These are phyloP conservation scores for Sugiyamaella paludigena DNA, from an alignment of 1,139 yeast genomes.

Conservation along the genomic window DNA sequence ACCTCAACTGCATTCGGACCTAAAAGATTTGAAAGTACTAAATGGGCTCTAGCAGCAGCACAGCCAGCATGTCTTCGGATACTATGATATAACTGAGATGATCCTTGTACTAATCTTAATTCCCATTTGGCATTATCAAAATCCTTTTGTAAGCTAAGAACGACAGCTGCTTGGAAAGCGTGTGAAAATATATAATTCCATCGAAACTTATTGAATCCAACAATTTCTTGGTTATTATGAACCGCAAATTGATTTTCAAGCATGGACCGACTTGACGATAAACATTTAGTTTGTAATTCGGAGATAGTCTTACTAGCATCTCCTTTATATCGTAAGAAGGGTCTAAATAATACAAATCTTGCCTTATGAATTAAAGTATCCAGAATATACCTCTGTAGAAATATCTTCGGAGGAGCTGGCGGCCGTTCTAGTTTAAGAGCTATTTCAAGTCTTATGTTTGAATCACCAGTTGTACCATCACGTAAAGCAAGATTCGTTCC, in stretches of 20 bases:
- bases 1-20: constrained; percentile 12
- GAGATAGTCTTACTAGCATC: constrained; percentile 4
- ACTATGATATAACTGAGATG: constrained; percentile 15
- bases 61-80: constrained; percentile 20
- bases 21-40: constrained; percentile 16
- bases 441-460: constrained; percentile 15
- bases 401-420: constrained; percentile 11
- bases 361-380: constrained; percentile 20
- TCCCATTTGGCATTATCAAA: constrained; percentile 9
- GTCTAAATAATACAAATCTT: constrained; percentile 16
- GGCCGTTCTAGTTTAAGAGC: constrained; percentile 16
- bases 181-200: constrained; percentile 21
- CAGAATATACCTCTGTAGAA: constrained; percentile 18
- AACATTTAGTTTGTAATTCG: constrained; percentile 13
- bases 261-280: constrained; percentile 16
- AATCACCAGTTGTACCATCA: constrained; percentile 11
- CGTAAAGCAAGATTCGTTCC: constrained; percentile 7
- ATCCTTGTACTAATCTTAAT: constrained; percentile 13
- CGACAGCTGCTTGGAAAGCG: constrained; percentile 21
- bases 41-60: constrained; percentile 20
- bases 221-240: constrained; percentile 13
- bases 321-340: constrained; percentile 14
- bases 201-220: constrained; percentile 16
- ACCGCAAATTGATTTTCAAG: constrained; percentile 21
- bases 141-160: constrained; percentile 15